Base-by-base conservation (phyloP, 2,329 filamentous ascomycete genomes). In the Ramularia endophylla region DNA sequence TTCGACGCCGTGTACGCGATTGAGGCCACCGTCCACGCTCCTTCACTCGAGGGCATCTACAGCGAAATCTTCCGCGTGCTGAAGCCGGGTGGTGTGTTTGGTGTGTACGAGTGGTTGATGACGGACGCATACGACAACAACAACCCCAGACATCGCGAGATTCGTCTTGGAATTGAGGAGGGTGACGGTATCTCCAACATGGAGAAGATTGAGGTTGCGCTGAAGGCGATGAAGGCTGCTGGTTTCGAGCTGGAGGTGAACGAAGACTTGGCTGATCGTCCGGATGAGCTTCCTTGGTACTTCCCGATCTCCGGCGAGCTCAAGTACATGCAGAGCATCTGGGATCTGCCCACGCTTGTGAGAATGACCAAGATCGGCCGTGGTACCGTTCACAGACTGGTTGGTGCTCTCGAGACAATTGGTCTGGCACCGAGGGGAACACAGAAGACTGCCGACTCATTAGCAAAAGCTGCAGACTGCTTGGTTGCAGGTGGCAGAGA, bases 81-180 rank as follows among this genome's bases (percentile, higher is more conserved):
- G 50, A 98, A 97, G 77, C 92, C 92, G 15, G 92, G 92, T 46
- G 90, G 92, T 65, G 74, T 87, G 38, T 98, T 97, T 58, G 92
- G 90, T 62, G 90, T 97, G 38, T 98, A 97, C 70, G 92, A 98
- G 69, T 97, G 92, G 92, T 75, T 97, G 61, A 97, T 98, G 92
- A 97, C 89, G 5, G 89, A 95, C 50, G 72, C 82, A 17, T 98
- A 95, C 68, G 85, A 97, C 70, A 90, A 94, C 63, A 74, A 84
- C 46, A 88, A 95, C 74, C 66, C 86, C 1, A 74, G 81, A 58
- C 92, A 97, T 72, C 85, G 88, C 53, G 80, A 86, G 63, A 92
- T 97, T 61, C 86, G 92, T 51, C 80, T 95, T 13, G 89, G 85
- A 51, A 98, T 98, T 52, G 92, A 98, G 73, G 82, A 87, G 63